Base-by-base conservation (phyloP, 2,329 filamentous ascomycete genomes). In the Ceratocystis huliohia region DNA sequence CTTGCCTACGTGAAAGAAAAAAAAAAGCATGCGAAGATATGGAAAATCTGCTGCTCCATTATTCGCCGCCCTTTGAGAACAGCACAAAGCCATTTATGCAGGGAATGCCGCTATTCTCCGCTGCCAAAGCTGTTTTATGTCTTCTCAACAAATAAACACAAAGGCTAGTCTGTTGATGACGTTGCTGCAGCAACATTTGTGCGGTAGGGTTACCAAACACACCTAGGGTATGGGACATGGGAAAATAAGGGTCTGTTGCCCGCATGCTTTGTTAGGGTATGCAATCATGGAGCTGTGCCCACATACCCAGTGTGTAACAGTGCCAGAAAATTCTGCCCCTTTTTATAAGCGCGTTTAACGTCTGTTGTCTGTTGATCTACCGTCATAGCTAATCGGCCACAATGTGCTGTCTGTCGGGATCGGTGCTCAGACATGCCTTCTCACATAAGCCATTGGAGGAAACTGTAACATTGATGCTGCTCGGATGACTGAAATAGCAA, bases 81-180 rank as follows among this genome's bases (percentile, higher is more conserved):
- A 53, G 15, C 48, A 53, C 48, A 53, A 25, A 53, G 48, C 15
- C 48, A 53, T 59, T 59, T 59, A 59, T 59, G 56, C 56, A 59
- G 56, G 56, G 56, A 59, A 5, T 25, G 28, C 17, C 10, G 53
- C 53, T 59, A 30, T 20, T 53, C 20, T 22, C 48, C 17, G 46
- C n/a, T 3, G 22, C 10, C 8, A 33, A 33, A 28, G 53, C 53
- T 33, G 56, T 28, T 59, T 30, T 33, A 10, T 33, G 25, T 30
- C 15, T 6, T 5, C 7, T 37, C 13, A 8, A 13, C 37, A 41
- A 41, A 41, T 41, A 41, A 41, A 41, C 13, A 41, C 10, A 13
- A 41, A 1, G 10, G 28, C 8, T 22, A 8, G n/a, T 37, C 5
- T 30, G 10, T n/a, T n/a, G 56, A 30, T 33, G 56, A 30, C 28